Evolutionary conservation across 1,139 yeast species (phyloP), one percentile per base, ranked within the genome.

Genomic region (Blastobotrys elegans): DNA sequence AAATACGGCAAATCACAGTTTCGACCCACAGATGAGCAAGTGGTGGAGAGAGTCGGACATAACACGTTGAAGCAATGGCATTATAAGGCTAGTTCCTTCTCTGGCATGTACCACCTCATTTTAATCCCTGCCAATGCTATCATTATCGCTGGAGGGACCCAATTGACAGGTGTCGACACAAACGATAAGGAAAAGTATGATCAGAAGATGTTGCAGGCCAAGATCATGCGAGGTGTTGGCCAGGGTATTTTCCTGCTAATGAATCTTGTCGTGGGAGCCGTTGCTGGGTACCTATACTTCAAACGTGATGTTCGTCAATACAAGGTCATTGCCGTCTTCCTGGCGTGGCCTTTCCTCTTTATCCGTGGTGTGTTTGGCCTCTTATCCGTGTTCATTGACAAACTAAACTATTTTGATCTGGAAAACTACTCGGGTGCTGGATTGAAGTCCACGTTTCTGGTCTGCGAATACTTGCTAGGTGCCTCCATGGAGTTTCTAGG

Each of bases 281-380:
- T 40, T 20, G 42, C 42, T 14, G 13, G 32, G 1, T 44, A 33
- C 21, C 30, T 44, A n/a, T 24, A 18, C 61, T 24, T 30, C 22
- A 40, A 37, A 32, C 35, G 44, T 34, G 26, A 45, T 10, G 43
- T 45, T n/a, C 29, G 51, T 6, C 40, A 40, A 4, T 51, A 50
- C 29, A 39, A 50, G 41, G 24, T 44, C 10, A 17, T 17, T 4
- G 55, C 55, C 2, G 53, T 53, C 3, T 27, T 53, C 17, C n/a
- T 41, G 18, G 55, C 56, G 10, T 69, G 51, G 48, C 59, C 55
- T 8, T 53, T 58, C 14, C 40, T 58, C 38, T 37, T 56, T 24
- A 60, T 54, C 6, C 48, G 62, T 38, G 62, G 62, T 26, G 49
- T 58, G 22, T 59, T 49, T 37, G 62, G 62, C 10, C 46, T 57